A percentile compares a stretch with the other conserved stretches of the same genome.
Evolutionary conservation across 176 grass and related monocot species (phyloP).

Genomic region (Carex myosuroides): DNA sequence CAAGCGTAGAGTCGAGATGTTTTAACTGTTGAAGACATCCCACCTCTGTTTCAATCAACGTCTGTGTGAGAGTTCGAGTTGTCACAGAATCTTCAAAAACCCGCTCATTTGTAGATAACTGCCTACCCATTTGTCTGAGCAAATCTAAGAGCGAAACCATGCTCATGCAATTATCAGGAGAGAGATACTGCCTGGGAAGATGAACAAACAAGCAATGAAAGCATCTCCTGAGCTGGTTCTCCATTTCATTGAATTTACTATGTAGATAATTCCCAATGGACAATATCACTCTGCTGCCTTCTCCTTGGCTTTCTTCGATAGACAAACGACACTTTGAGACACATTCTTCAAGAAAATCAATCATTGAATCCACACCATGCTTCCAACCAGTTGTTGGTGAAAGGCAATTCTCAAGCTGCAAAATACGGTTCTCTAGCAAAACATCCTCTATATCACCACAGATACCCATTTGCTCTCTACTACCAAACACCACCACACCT

Average conservation of each 20-base stretch:
- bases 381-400: slow-evolving; percentile 50
- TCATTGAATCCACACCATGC: slow-evolving; percentile 10
- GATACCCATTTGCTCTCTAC: slow-evolving; percentile 22
- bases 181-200: slow-evolving; percentile 38
- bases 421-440: slow-evolving; percentile 41
- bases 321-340: background rate
- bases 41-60: slow-evolving; percentile 26
- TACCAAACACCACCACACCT: slow-evolving; percentile 38
- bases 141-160: slow-evolving; percentile 29
- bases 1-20: slow-evolving; percentile 27
- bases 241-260: slow-evolving; percentile 5
- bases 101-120: slow-evolving; percentile 28
- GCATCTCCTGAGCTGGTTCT: slow-evolving; percentile 28
- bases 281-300: background rate
- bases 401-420: slow-evolving; percentile 56
- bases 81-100: slow-evolving; percentile 16
- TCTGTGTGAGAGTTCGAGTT: slow-evolving; percentile 11
- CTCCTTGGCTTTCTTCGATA: background rate
- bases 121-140: slow-evolving; percentile 20
- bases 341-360: slow-evolving; percentile 22
- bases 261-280: slow-evolving; percentile 22
- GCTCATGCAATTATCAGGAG: slow-evolving; percentile 14
- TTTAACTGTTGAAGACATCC: slow-evolving; percentile 37
- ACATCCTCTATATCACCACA: slow-evolving; percentile 20
- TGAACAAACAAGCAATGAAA: slow-evolving; percentile 36